These are phyloP conservation scores for Breynia disticha DNA, from an alignment of 441 rosid species.

Conservation along the genomic window DNA sequence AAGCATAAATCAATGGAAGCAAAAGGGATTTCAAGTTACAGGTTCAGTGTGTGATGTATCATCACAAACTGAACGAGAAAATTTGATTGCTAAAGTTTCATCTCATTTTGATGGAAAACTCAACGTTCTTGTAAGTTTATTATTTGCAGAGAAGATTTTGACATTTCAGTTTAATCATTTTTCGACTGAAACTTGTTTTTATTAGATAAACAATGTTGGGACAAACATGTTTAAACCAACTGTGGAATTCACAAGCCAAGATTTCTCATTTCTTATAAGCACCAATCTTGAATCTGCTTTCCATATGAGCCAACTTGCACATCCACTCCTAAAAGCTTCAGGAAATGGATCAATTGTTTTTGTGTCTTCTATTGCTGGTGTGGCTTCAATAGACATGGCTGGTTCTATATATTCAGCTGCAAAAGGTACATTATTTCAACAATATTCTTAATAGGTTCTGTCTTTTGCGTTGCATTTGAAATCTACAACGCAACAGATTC, in stretches of 20 bases:
- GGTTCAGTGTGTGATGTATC: constrained; percentile 19
- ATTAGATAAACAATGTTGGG: constrained; percentile 72
- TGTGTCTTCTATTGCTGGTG: constrained; percentile 66
- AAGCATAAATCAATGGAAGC: constrained; percentile 10
- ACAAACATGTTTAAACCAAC: constrained; percentile 56
- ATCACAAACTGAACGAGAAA: constrained; percentile 8
- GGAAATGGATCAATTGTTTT: constrained; percentile 58
- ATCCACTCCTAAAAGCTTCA: constrained; percentile 72
- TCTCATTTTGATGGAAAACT: constrained; percentile 15
- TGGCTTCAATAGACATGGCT: constrained; percentile 23
- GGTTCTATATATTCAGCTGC: constrained; percentile 56
- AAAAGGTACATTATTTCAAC: constrained; percentile 40
- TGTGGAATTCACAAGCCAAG: constrained; percentile 49
- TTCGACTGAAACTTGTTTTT: background rate
- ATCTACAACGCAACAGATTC: too few species aligned
- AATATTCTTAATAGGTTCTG: too few species aligned
- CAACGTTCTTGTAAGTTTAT: constrained; percentile 14
- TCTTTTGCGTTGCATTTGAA: too few species aligned
- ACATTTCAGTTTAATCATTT: background rate
- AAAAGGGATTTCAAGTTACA: constrained; percentile 14
- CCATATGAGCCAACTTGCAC: constrained; percentile 58
- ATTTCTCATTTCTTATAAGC: constrained; percentile 34
- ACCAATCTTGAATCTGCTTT: constrained; percentile 61
- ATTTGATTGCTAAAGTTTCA: constrained; percentile 10
- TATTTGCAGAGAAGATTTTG: background rate